phyloP scores from a whole-genome alignment of 1,284 basidiomycete genomes.

The Neolentinus lepideus region DNA sequence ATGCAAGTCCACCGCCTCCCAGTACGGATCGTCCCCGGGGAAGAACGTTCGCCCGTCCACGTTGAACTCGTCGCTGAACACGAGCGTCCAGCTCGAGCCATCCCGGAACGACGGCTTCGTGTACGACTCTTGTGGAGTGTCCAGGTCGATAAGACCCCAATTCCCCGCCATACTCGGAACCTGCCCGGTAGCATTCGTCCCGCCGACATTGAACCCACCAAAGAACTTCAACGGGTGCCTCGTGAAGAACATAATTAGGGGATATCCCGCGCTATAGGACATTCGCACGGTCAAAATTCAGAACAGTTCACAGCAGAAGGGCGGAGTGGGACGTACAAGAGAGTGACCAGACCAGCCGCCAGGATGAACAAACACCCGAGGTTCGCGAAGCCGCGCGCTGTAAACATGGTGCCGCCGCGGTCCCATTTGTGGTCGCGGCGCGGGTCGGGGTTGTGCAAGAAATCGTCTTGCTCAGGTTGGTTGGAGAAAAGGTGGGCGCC shows the following conservation, averaged over 20 bases:
- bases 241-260: conserved; percentile 67
- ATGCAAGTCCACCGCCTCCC: conserved; percentile 67
- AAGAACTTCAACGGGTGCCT: conserved; percentile 36
- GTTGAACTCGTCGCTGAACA: conserved; percentile 91
- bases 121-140: conserved; percentile 62
- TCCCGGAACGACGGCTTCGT: conserved; percentile 53
- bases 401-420: conserved; percentile 58
- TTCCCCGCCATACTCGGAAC: conserved; percentile 58
- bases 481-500: conserved; percentile 55
- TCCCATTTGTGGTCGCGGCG: conserved; percentile 59
- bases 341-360: conserved; percentile 47
- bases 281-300: conserved; percentile 1
- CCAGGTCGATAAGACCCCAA: conserved; percentile 68
- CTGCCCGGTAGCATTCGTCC: conserved; percentile 78
- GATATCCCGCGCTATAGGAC: conserved; percentile 65
- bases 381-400: conserved; percentile 66
- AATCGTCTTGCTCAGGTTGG: conserved; percentile 59
- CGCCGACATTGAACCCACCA: conserved; percentile 75
- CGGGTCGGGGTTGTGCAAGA: conserved; percentile 71
- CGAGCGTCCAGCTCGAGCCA: conserved; percentile 47
- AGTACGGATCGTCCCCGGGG: conserved; percentile 53
- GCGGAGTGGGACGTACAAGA: conserved; percentile 52
- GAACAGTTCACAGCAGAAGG: not conserved
- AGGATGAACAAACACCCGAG: conserved; percentile 72
- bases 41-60: conserved; percentile 77